Evolutionary conservation across 1,284 basidiomycete genomes (phyloP), one percentile per base, ranked within the genome.

Genomic region (Pseudozyma sp.): DNA sequence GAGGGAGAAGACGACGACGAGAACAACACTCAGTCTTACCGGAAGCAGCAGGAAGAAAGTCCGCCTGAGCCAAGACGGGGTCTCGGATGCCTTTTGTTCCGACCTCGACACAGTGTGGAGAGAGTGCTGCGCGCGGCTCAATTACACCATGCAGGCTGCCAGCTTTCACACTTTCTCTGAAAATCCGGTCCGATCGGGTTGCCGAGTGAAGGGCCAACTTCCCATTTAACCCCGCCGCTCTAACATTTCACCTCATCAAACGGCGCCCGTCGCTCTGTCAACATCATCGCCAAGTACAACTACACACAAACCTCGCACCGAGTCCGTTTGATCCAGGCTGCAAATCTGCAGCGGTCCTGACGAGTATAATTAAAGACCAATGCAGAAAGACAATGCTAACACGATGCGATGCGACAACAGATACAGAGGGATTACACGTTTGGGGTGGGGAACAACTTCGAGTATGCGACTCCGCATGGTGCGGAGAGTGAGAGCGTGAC

Each of bases 301-400:
- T 24, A 24, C 24, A 24, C 24, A 24, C 24, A 24, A 24, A 24
- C 24, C 24, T 24, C 24, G 24, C 24, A 24, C 24, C 24, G 24
- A 24, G 24, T 24, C 24, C 24, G 24, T 14, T 37, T 37, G 35
- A 68, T 52, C 49, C 65, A 39, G 47, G 57, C 63, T 69, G 67
- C 60, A 69, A 69, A 29, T n/a, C 46, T 54, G 60, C 67, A 64
- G 60, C 67, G 60, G 49, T 52, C 60, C 67, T 55, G 33, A 48
- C 60, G 67, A 69, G 67, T 69, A 69, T 69, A 47, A 64, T 63
- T 64, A 62, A 47, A 57, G 64, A 67, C 64, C 56, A 33, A 57
- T 67, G 64, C 64, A 67, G 53, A 60, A n/a, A 24, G 4, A 24
- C 14, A 10, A 24, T 44, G 43, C 43, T 4, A 33, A 54, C 42